Evolutionary conservation across 306 rosid species (phyloP), one percentile per base, ranked within the genome.

Genomic region (Begonia peltatifolia): DNA sequence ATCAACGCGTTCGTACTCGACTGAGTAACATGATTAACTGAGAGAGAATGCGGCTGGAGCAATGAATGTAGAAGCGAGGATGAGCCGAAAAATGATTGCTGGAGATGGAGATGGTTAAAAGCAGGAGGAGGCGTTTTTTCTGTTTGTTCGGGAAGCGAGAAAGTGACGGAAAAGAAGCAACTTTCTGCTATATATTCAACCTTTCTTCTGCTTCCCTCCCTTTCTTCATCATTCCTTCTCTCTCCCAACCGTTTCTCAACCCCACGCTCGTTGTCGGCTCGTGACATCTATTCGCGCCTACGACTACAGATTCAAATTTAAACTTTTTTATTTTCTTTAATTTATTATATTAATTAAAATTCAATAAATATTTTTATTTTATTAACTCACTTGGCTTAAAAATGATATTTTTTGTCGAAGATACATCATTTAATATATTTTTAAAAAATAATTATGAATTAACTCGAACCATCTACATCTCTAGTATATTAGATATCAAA

Each of bases 71-170:
- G 11, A 51, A 42, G 42, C 43, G 51, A 62, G 62, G 47, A 67
- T 41, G 30, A 42, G 60, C 12, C 58, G 47, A 47, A 46, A 58
- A 50, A 50, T 36, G 17, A 56, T 38, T 12, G 52, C 13, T 42
- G 18, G 22, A 42, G 4, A 55, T 36, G 18, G 22, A 36, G 4
- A 55, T 22, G 42, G 47, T 50, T 47, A 57, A 59, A 53, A 57
- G 54, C 35, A 59, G 11, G 12, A 49, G 15, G 7, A 52, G 56
- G 47, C 44, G 12, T 56, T 52, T 68, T 42, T 59, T 58, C 57
- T 35, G 36, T 56, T 52, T 64, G 84, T 58, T 67, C 76, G 87
- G 80, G 67, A 54, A 68, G 65, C 61, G 76, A 74, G 87, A 70
- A 70, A 72, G 78, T 64, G 53, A 44, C 57, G 13, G 17, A 36